Conservation (phyloP, 2,329 filamentous ascomycete species). For the Knufia fluminis region DNA sequence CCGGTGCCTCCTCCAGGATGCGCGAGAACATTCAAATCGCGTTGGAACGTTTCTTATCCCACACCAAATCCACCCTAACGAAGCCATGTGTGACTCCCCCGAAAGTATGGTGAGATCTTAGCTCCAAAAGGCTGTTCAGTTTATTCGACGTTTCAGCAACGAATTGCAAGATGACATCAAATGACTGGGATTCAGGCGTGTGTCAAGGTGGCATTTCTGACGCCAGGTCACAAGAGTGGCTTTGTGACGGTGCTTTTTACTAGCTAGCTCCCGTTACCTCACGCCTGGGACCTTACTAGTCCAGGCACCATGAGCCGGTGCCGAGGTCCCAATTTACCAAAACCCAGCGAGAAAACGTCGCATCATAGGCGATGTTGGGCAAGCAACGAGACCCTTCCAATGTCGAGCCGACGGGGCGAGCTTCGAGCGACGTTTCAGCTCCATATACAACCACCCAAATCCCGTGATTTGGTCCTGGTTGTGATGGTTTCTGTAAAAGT, state of each 20-base stretch:
- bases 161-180: background rate
- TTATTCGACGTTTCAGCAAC: slow-evolving; percentile 2
- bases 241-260: slow-evolving; percentile 2
- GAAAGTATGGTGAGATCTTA: slow-evolving; percentile 8
- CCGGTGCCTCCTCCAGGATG: background rate
- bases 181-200: background rate
- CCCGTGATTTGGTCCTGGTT: background rate
- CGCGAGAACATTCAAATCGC: background rate
- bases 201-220: background rate
- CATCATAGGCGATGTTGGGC: background rate
- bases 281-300: slow-evolving; percentile 1
- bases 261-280: background rate
- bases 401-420: background rate
- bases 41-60: background rate
- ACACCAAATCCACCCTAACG: slow-evolving; percentile 4
- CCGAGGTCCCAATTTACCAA: background rate
- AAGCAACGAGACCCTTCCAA: background rate
- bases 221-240: background rate
- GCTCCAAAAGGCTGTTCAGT: background rate
- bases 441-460: background rate
- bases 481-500: too few relatives aligned
- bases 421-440: background rate
- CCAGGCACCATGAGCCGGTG: background rate
- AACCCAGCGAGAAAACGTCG: background rate
- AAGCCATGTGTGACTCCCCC: slow-evolving; percentile 6